Evolutionary conservation across 768 basidiomycete genomes (phyloP), one percentile per base, ranked within the genome.

Genomic region (Phylloporus arenicola): DNA sequence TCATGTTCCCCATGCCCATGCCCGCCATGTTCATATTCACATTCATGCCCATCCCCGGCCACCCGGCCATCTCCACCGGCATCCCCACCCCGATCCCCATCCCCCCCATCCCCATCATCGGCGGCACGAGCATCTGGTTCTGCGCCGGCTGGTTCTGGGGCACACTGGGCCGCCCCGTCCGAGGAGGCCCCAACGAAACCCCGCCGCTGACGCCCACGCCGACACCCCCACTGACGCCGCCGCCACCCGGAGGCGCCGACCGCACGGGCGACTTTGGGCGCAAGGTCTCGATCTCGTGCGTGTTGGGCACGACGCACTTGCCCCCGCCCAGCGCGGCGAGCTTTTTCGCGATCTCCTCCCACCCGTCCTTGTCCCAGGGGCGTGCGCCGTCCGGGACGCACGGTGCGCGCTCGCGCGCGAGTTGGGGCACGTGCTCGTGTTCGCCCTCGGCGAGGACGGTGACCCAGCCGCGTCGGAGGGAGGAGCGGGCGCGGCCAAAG

Each of bases 381-480:
- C 68, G 67, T 17, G 68, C 60, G 25, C 64, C 54, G 40, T 62
- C 56, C 34, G 57, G 56, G n/a, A 61, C 47, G 51, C 60, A 65
- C 31, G 65, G 58, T 1, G 58, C 62, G 27, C 67, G 68, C 19
- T 67, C 65, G 25, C 57, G 65, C 1, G 57, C 44, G 53, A 67
- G 64, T 16, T 65, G 63, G 54, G 75, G 73, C 35, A 83, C 65
- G 45, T 72, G 73, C 19, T 74, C 72, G 51, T 84, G 78, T 58
- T 84, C 82, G 5, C 79, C 82, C 3, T 83, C 81, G 2, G 76
- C 77, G 40, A 88, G 75, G 11, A 85, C 82, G n/a, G 91, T 89
- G 11, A 96, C 84, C 96, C 96, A 99, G 6, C 95, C 95, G 11
- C 83, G 80, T 0, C 94, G 81, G 6, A 90, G 71, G 0, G 81